These are phyloP conservation scores for Amesomyces nigricolor DNA, from an alignment of 2,329 filamentous ascomycete species.

Conservation along the genomic window DNA sequence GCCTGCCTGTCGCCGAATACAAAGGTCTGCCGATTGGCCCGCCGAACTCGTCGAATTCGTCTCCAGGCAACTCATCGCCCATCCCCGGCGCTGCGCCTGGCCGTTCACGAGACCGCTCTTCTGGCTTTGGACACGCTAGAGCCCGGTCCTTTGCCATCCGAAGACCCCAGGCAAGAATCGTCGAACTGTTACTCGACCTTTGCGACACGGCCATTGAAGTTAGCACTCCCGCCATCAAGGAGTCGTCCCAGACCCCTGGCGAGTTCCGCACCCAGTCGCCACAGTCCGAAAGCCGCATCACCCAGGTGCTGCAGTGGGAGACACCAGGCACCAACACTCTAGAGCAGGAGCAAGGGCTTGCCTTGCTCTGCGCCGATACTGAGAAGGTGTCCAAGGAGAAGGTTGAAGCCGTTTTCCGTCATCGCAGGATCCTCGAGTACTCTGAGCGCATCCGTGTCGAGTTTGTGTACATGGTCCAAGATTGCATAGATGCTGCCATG, in stretches of 20 bases:
- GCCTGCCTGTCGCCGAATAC: conserved; percentile 66
- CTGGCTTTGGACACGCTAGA: conserved; percentile 70
- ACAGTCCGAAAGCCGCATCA: conserved; percentile 89
- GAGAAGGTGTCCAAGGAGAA: conserved; percentile 79
- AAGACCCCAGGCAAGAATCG: conserved; percentile 83
- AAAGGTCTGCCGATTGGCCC: conserved; percentile 82
- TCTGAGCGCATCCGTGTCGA: conserved; percentile 92
- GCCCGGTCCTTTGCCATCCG: conserved; percentile 87
- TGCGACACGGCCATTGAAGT: conserved; percentile 96
- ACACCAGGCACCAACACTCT: conserved; percentile 86
- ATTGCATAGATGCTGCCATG: conserved; percentile 90
- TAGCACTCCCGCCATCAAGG: conserved; percentile 88
- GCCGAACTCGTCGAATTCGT: conserved; percentile 62
- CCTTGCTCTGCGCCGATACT: conserved; percentile 83
- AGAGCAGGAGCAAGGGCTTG: conserved; percentile 88
- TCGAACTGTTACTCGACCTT: conserved; percentile 88
- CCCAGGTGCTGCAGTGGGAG: conserved; percentile 93
- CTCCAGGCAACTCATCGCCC: conserved; percentile 52
- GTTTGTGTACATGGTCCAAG: conserved; percentile 85
- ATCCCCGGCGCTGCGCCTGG: conserved; percentile 55
- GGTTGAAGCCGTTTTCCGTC: conserved; percentile 86
- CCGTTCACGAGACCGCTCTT: conserved; percentile 64
- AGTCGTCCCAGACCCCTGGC: conserved; percentile 60
- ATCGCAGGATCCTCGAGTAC: conserved; percentile 91
- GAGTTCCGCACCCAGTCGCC: conserved; percentile 92